These are phyloP conservation scores for Paraphaeosphaeria sporulosa DNA, from an alignment of 2,329 filamentous ascomycete species.

Conservation along the genomic window DNA sequence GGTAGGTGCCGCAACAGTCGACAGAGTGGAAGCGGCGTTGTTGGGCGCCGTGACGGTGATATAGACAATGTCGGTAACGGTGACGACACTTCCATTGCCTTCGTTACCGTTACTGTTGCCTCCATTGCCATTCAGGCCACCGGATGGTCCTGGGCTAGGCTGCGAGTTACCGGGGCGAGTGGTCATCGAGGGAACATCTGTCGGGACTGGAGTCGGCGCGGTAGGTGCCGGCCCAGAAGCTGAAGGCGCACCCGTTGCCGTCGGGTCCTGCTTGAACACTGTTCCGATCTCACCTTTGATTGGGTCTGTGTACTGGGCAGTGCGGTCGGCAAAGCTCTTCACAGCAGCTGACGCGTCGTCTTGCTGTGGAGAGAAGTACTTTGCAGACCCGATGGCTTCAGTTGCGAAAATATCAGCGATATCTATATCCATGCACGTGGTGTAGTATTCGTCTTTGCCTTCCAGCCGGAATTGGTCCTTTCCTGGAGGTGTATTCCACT, in stretches of 20 bases:
- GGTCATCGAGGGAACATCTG: constrained; percentile 11
- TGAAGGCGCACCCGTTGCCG: constrained; percentile 16
- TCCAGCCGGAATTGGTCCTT: constrained; percentile 16
- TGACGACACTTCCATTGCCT: constrained; percentile 9
- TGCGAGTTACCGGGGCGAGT: constrained; percentile 9
- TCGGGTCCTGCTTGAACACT: constrained; percentile 25
- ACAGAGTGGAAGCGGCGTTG: not conserved
- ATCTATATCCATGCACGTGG: constrained; percentile 64
- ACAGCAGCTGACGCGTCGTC: constrained; percentile 53
- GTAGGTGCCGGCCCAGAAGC: constrained; percentile 10
- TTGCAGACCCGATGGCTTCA: constrained; percentile 20
- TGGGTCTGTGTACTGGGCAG: constrained; percentile 45
- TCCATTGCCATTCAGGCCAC: not conserved
- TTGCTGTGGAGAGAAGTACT: constrained; percentile 45
- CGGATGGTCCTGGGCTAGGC: not conserved
- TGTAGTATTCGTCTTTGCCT: constrained; percentile 61
- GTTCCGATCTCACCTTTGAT: constrained; percentile 39
- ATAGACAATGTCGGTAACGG: constrained; percentile 14
- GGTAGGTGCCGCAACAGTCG: constrained; percentile 2
- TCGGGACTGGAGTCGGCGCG: not conserved
- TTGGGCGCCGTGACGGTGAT: constrained; percentile 14
- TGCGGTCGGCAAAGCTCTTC: constrained; percentile 49
- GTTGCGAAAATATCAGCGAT: constrained; percentile 46
- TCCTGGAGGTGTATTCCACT: constrained; percentile 66
- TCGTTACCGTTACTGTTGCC: not conserved